Base-by-base conservation (phyloP, 2,329 filamentous ascomycete genomes). In the Hypoxylon sp. region DNA sequence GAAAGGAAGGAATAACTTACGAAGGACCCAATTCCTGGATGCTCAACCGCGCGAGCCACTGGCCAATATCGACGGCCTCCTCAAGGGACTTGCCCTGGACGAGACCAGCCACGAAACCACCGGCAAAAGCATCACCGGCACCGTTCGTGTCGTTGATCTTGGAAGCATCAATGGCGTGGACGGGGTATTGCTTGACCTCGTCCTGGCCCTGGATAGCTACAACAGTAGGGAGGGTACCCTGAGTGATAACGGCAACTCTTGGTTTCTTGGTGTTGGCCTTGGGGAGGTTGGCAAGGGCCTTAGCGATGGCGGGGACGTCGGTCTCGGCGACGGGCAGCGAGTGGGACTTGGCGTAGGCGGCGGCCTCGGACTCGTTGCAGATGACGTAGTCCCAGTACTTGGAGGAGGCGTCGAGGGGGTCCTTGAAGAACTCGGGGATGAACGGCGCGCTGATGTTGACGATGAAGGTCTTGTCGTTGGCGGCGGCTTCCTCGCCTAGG, bases 341-440 rank as follows among this genome's bases (percentile, higher is more conserved):
- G 67, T 77, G 94, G 65, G 90, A 90, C 80, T 94, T 91, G 72
- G 94, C 93, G 83, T 95, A 99, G 63, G 94, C 87, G 74, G 90
- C 88, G 53, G 94, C 95, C 85, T 99, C 96, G 73, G 93, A 92
- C 89, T 99, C 96, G 84, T 99, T 99, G 78, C 94, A 95, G 80
- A 99, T 92, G 69, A 98, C 86, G 83, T 95, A 97, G 84, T 98
- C 94, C 87, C 94, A 97, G 89, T 97, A 98, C 31, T 92, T 92
- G 58, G 93, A 86, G 60, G 92, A 91, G 76, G 90, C 90, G 82
- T 97, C 93, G 52, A 99, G 89, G 72, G 90, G 92, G 54, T 98
- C 94, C 87, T 98, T 98, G 91, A 98, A 99, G 88, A 98, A 97
- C 80, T 97, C 92, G 42, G 92, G 86, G 78, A 99, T 97, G 86